Evolutionary conservation across 2,329 filamentous ascomycete genomes (phyloP).

Genomic region (Fusarium proliferatum): DNA sequence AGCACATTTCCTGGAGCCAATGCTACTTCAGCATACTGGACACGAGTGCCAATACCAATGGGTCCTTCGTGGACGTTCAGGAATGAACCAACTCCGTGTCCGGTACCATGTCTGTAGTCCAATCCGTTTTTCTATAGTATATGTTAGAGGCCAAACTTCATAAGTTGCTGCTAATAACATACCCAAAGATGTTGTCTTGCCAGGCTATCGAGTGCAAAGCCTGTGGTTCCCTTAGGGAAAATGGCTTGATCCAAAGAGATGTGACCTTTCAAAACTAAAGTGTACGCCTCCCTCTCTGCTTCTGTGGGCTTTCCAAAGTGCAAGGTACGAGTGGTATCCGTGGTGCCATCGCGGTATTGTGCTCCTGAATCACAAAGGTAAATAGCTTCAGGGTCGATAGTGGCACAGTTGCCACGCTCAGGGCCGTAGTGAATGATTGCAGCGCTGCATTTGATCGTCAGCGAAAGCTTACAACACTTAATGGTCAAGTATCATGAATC

Average conservation of each 20-base stretch:
- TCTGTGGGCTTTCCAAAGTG: constrained; percentile 89
- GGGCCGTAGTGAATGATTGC: constrained; percentile 97
- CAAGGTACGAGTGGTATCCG: constrained; percentile 91
- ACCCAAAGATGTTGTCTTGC: constrained; percentile 95
- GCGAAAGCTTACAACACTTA: neutral
- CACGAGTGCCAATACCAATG: constrained; percentile 92
- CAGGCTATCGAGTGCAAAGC: constrained; percentile 88
- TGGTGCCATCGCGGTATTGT: constrained; percentile 96
- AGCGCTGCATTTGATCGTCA: constrained; percentile 66
- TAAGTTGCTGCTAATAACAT: constrained; percentile 42
- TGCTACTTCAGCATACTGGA: constrained; percentile 91
- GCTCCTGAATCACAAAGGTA: constrained; percentile 98
- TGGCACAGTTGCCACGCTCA: constrained; percentile 81
- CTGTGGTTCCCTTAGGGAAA: constrained; percentile 95
- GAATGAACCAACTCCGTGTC: constrained; percentile 94
- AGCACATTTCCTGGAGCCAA: constrained; percentile 93
- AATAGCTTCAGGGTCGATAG: constrained; percentile 84
- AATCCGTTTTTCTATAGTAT: constrained; percentile 69
- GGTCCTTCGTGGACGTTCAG: constrained; percentile 98
- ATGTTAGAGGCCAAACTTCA: constrained; percentile 29
- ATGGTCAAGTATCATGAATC: neutral
- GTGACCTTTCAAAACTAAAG: constrained; percentile 92
- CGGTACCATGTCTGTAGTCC: constrained; percentile 96
- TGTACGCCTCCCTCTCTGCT: constrained; percentile 90
- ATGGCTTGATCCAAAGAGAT: constrained; percentile 87